Percentiles rank a stretch among this genome's conserved stretches.
Evolutionary conservation across 768 basidiomycete genomes (phyloP).

Genomic region (Lactarius hatsudake): DNA sequence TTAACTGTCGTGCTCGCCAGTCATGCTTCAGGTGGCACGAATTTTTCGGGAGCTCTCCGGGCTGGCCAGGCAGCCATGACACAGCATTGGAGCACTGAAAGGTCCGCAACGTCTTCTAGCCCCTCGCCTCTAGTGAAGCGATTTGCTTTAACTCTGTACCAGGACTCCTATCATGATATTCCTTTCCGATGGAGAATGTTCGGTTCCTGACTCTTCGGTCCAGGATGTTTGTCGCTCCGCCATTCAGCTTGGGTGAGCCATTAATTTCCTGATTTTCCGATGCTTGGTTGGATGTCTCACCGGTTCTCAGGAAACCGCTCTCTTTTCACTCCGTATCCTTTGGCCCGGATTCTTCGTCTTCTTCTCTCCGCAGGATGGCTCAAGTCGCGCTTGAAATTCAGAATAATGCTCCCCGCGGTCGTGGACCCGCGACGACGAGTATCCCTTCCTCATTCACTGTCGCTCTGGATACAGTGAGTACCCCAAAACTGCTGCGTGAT

Average conservation of each 20-base stretch:
- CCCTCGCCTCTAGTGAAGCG: conserved; percentile 2
- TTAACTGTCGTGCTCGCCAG: conserved; percentile 40
- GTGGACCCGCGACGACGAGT: conserved; percentile 5
- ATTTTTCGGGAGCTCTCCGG: conserved; percentile 43
- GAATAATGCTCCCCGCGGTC: conserved; percentile 42
- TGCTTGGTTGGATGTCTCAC: neutral
- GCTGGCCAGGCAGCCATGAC: conserved; percentile 42
- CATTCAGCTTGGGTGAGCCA: conserved; percentile 43
- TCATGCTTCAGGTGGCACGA: conserved; percentile 40
- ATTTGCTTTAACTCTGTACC: conserved; percentile 15
- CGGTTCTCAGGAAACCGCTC: conserved; percentile 44
- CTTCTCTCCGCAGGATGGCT: conserved; percentile 48
- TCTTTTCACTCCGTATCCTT: conserved; percentile 60
- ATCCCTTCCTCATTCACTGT: conserved; percentile 39
- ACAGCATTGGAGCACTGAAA: conserved; percentile 48
- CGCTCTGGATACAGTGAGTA: conserved; percentile 33
- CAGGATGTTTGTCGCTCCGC: conserved; percentile 43
- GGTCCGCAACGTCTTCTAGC: conserved; percentile 32
- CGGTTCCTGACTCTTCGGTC: conserved; percentile 37
- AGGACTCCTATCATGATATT: conserved; percentile 55
- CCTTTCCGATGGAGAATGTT: conserved; percentile 55
- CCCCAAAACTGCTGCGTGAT: neutral
- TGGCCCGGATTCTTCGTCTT: conserved; percentile 36
- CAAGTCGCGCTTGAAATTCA: conserved; percentile 50
- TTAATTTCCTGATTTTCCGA: neutral